Conservation (phyloP, 164 flowering plant genomes). For the Vitis labrusca region DNA sequence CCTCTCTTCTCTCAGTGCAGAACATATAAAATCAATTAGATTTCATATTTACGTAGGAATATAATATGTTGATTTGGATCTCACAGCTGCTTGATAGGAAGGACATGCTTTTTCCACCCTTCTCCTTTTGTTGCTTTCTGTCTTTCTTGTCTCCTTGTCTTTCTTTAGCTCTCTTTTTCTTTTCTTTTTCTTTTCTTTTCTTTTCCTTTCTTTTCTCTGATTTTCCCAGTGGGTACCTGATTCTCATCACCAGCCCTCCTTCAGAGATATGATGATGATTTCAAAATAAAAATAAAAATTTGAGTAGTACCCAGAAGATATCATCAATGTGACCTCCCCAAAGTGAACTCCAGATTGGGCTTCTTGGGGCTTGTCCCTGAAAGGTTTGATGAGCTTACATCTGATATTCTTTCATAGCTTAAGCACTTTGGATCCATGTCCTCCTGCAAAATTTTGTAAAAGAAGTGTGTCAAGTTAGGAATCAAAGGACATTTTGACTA, state of each 20-base stretch:
- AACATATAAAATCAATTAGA: constrained; percentile 47
- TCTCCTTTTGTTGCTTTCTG: constrained; percentile 63
- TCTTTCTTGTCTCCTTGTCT: constrained; percentile 67
- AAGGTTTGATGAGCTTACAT: constrained; percentile 48
- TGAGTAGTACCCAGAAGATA: constrained; percentile 23
- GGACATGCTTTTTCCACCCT: constrained; percentile 34
- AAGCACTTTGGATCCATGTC: constrained; percentile 57
- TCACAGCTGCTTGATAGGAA: constrained; percentile 35
- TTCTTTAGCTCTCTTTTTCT: constrained; percentile 40
- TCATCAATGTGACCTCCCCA: constrained; percentile 70
- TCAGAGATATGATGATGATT: constrained; percentile 37
- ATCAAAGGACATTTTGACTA: constrained; percentile 34
- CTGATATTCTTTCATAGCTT: constrained; percentile 62
- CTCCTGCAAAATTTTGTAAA: constrained; percentile 24
- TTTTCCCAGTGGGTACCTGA: constrained; percentile 60
- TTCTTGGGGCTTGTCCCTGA: constrained; percentile 60
- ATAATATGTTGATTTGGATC: constrained; percentile 53
- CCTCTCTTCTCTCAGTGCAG: constrained; percentile 16
- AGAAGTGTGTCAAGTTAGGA: constrained; percentile 15
- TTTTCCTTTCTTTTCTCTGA: constrained; percentile 29
- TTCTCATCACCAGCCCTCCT: constrained; percentile 36
- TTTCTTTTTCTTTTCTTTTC: constrained; percentile 18
- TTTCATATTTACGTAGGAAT: constrained; percentile 61
- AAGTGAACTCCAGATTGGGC: constrained; percentile 89
- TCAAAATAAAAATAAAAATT: constrained; percentile 36